Evolutionary conservation across 2,329 filamentous ascomycete genomes (phyloP).

Genomic region (Trichocomaceae sp.): DNA sequence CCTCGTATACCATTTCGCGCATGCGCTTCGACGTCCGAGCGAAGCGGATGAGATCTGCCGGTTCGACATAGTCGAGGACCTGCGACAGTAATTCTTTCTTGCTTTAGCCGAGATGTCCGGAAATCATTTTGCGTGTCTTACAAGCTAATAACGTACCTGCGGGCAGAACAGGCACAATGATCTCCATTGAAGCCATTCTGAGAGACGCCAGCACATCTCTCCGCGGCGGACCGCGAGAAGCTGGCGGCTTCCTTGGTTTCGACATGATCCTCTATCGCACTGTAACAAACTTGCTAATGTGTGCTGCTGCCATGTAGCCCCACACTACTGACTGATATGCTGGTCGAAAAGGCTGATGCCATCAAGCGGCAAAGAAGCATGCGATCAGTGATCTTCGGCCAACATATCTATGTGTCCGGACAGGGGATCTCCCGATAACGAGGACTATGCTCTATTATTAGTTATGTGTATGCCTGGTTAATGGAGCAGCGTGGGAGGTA

Average conservation of each 20-base stretch:
- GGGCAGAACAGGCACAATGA: constrained; percentile 70
- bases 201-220: constrained; percentile 65
- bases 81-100: constrained; percentile 71
- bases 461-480: not conserved
- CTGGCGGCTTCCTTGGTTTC: constrained; percentile 42
- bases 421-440: not conserved
- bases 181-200: constrained; percentile 72
- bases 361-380: not conserved
- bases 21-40: constrained; percentile 78
- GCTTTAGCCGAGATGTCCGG: constrained; percentile 19
- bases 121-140: not conserved
- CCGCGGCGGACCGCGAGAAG: constrained; percentile 29
- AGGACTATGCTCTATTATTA: not conserved
- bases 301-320: not conserved
- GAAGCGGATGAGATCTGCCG: constrained; percentile 77
- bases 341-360: not conserved
- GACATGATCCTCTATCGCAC: constrained; percentile 34
- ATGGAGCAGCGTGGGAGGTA: not conserved
- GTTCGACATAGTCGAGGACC: constrained; percentile 82
- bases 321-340: not conserved
- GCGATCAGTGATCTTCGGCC: not conserved
- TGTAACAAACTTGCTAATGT: constrained; percentile 18
- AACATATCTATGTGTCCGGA: not conserved
- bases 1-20: constrained; percentile 98
- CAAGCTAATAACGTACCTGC: constrained; percentile 55